Conservation (phyloP, 1,139 yeast species). For the Yamadazyma atlantica region DNA sequence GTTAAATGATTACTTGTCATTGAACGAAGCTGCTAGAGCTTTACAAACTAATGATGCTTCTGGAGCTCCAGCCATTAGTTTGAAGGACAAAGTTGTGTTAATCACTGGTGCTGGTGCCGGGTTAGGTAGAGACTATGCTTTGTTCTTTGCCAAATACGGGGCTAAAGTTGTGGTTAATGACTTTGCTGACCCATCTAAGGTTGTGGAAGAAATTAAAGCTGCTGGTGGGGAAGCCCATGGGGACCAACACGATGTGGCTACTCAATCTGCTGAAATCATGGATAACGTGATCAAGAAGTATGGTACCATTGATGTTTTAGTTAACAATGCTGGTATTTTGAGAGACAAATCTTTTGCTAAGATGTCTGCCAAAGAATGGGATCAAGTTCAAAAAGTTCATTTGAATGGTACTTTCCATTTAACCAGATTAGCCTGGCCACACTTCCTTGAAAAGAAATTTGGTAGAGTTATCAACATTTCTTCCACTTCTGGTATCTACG, state of each 20-base stretch:
- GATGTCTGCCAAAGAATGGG: slow-evolving; percentile 85
- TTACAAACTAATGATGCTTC: slow-evolving; percentile 59
- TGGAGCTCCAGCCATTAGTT: slow-evolving; percentile 50
- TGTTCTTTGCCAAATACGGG: slow-evolving; percentile 82
- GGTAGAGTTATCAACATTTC: slow-evolving; percentile 89
- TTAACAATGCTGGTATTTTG: slow-evolving; percentile 93
- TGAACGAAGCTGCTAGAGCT: slow-evolving; percentile 51
- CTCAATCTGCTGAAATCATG: slow-evolving; percentile 73
- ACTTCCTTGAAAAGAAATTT: slow-evolving; percentile 70
- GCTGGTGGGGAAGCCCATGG: slow-evolving; percentile 86
- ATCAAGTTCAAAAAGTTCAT: slow-evolving; percentile 78
- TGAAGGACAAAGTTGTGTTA: slow-evolving; percentile 83
- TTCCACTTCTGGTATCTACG: slow-evolving; percentile 95
- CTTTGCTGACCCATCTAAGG: slow-evolving; percentile 70
- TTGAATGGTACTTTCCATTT: slow-evolving; percentile 78
- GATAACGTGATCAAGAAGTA: slow-evolving; percentile 74
- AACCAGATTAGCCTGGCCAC: slow-evolving; percentile 92
- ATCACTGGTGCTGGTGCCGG: slow-evolving; percentile 98
- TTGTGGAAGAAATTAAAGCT: slow-evolving; percentile 73
- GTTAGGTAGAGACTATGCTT: slow-evolving; percentile 88
- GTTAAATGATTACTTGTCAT: slow-evolving; percentile 59
- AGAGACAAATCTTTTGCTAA: slow-evolving; percentile 87
- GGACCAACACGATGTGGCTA: slow-evolving; percentile 78
- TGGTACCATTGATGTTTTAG: slow-evolving; percentile 82
- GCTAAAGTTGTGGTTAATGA: slow-evolving; percentile 96